phyloP scores from a whole-genome alignment of 495 filamentous ascomycete genomes.

The Oleoguttula mirabilis region DNA sequence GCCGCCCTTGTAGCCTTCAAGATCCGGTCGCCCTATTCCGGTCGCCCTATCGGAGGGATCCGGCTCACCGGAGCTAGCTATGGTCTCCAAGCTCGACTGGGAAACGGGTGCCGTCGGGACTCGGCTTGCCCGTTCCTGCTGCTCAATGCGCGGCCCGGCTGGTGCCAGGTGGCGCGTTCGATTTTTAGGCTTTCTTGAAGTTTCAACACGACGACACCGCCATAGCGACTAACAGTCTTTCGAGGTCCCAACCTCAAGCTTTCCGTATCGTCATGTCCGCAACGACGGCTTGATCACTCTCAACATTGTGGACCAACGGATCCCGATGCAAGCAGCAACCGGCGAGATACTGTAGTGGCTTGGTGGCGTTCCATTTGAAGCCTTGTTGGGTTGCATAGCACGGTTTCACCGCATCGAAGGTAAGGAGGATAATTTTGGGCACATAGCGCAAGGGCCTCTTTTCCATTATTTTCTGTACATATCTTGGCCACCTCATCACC shows the following conservation, averaged over 20 bases:
- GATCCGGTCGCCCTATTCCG: not conserved
- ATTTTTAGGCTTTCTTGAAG: not conserved
- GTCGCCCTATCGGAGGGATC: not conserved
- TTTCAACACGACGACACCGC: not conserved
- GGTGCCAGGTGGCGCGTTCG: not conserved
- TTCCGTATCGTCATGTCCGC: too few species aligned
- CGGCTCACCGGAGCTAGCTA: not conserved
- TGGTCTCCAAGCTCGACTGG: not conserved
- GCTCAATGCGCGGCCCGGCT: not conserved
- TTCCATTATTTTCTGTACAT: not conserved
- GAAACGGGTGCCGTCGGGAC: not conserved
- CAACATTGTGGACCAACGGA: not conserved
- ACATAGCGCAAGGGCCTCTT: too few species aligned
- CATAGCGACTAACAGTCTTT: not conserved
- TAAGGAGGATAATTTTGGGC: too few species aligned
- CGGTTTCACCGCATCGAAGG: not conserved
- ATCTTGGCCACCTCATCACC: not conserved
- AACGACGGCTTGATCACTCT: too few species aligned
- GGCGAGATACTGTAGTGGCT: not conserved
- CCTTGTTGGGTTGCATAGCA: not conserved
- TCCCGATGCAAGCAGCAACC: not conserved
- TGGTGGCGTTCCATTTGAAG: not conserved
- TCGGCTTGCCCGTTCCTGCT: not conserved
- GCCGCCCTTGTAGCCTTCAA: not conserved
- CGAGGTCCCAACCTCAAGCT: not conserved